Evolutionary conservation across 2,329 filamentous ascomycete genomes (phyloP).

Genomic region (Penicillium sp.): DNA sequence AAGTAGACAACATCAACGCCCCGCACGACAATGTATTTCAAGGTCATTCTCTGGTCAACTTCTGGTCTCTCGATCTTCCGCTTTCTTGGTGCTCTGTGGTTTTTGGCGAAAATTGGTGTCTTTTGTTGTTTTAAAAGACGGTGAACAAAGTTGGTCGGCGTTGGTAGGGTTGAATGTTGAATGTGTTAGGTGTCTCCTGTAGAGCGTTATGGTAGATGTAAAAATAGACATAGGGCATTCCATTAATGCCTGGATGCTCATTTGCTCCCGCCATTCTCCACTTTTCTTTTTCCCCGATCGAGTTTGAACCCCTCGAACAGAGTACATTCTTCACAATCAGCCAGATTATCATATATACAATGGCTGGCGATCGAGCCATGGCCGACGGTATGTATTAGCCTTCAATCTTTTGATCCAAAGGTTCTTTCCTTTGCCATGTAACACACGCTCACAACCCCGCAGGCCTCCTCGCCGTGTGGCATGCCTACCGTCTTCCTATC

Average conservation of each 20-base stretch:
- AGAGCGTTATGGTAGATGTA: not conserved
- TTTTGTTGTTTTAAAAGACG: too few relatives aligned
- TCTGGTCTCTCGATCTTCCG: too few relatives aligned
- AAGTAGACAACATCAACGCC: too few relatives aligned
- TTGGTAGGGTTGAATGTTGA: too few relatives aligned
- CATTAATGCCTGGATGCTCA: not conserved
- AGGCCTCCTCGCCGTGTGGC: constrained; percentile 49
- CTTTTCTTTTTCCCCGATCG: not conserved
- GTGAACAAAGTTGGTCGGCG: too few relatives aligned
- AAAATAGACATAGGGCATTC: not conserved
- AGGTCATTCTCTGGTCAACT: too few relatives aligned
- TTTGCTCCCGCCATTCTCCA: not conserved
- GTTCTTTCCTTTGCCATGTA: not conserved
- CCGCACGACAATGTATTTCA: too few relatives aligned
- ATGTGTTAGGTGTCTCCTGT: not conserved
- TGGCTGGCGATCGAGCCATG: not conserved
- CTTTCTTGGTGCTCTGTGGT: too few relatives aligned
- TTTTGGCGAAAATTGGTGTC: too few relatives aligned
- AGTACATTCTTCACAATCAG: not conserved
- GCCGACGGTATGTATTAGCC: not conserved
- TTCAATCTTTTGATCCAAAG: not conserved
- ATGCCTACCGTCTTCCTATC: constrained; percentile 48
- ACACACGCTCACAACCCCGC: not conserved
- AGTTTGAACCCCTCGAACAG: not conserved
- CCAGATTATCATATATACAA: not conserved